phyloP scores from a whole-genome alignment of 2,329 filamentous ascomycete genomes.

The Clarireedia homoeocarpa region DNA sequence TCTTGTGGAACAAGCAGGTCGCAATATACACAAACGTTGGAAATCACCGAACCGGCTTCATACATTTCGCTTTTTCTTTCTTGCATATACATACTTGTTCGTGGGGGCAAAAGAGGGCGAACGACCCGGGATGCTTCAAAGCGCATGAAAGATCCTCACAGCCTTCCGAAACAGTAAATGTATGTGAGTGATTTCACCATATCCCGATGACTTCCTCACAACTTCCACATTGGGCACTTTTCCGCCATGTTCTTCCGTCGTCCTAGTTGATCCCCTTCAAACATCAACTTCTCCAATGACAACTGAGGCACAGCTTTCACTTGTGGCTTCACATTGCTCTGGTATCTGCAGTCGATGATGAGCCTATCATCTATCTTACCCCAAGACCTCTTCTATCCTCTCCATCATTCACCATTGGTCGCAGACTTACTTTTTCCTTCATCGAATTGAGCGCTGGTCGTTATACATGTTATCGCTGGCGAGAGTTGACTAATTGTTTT shows the following conservation, averaged over 20 bases:
- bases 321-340: not conserved
- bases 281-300: not conserved
- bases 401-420: constrained; percentile 1
- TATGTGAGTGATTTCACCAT: constrained; percentile 22
- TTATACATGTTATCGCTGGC: constrained; percentile 9
- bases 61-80: constrained; percentile 3
- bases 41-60: not conserved
- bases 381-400: constrained; percentile 1
- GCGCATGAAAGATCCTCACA: constrained; percentile 24
- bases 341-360: not conserved
- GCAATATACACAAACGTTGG: not conserved
- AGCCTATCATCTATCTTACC: not conserved
- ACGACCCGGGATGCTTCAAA: constrained; percentile 10
- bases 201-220: not conserved
- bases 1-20: constrained; percentile 1
- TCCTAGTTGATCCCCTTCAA: not conserved
- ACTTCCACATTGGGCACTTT: not conserved
- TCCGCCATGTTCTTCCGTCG: not conserved
- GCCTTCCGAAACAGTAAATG: constrained; percentile 28
- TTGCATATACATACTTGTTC: not conserved
- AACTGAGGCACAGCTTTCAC: not conserved
- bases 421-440: constrained; percentile 1
- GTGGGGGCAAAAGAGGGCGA: constrained; percentile 6
- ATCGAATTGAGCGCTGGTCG: constrained; percentile 6
- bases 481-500: constrained; percentile 12